Evolutionary conservation across 2,329 filamentous ascomycete genomes (phyloP), one percentile per base, ranked within the genome.

Genomic region (Claviceps spartinae): DNA sequence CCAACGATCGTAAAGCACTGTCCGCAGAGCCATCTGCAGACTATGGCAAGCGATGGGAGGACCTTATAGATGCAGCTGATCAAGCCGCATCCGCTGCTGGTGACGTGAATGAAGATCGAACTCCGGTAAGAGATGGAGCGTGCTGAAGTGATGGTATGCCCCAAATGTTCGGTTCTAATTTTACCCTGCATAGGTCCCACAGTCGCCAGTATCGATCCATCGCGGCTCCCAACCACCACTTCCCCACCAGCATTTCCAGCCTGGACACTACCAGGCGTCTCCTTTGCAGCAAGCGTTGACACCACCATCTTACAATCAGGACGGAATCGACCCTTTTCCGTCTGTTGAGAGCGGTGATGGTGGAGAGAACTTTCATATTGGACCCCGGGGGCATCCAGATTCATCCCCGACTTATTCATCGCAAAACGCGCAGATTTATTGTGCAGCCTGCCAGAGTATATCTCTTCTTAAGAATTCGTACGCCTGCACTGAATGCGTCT

Each of bases 401-500:
- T 85, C 85, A n/a, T 90, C 88, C 2, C 80, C 81, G 22, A 83
- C 77, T 61, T 86, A 86, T 70, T 80, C 79, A 18, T 82, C 84
- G 7, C 86, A 88, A 50, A 77, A 77, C 56, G 85, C 91, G 3
- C 87, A 95, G 64, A 95, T 97, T 43, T 95, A 95, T 65, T 97
- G 91, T 65, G 87, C 90, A 20, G 86, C 85, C 47, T 97, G 91
- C 63, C 82, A 87, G 57, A 81, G 84, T 40, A 74, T 89, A 18
- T 90, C 85, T 49, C 72, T 83, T 11, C 72, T 97, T 26, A 84
- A 82, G 61, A 86, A 91, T 61, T 93, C 88, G 37, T 96, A 89
- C 63, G 91, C 91, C 22, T 97, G 91, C 66, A 95, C 90, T 1
- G 90, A 96, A 67, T 97, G 93, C 66, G 95, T 97, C 57, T 95